Percentiles rank a stretch among this genome's conserved stretches.
These are phyloP conservation scores for Tephrocybe sp. DNA, from an alignment of 768 basidiomycete genomes.

Conservation along the genomic window DNA sequence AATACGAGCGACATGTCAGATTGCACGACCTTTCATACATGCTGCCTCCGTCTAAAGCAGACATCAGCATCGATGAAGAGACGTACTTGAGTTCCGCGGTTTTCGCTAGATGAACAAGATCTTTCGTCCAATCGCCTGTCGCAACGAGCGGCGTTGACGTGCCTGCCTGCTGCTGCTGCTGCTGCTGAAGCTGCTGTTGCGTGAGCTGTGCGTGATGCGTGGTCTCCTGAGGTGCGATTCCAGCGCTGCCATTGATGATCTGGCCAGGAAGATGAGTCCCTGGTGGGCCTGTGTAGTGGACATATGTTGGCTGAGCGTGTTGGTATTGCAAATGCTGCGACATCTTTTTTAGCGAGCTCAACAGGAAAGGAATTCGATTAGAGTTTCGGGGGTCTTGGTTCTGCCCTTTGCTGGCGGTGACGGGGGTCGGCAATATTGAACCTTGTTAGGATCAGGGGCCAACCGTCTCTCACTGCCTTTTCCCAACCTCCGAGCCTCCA, in stretches of 20 bases:
- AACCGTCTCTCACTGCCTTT: constrained; percentile 38
- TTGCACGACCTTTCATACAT: constrained; percentile 1
- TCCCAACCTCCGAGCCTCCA: constrained; percentile 86
- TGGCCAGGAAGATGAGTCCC: constrained; percentile 18
- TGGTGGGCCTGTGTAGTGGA: constrained; percentile 36
- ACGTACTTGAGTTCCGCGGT: constrained; percentile 87
- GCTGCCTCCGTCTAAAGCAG: neutral
- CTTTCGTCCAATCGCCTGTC: constrained; percentile 85
- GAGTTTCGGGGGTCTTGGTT: constrained; percentile 39
- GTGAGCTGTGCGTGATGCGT: constrained; percentile 22
- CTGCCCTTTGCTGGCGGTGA: constrained; percentile 11
- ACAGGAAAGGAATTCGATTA: constrained; percentile 28
- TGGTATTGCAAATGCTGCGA: constrained; percentile 41
- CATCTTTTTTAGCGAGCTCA: constrained; percentile 31
- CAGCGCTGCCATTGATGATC: constrained; percentile 17
- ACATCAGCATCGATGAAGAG: constrained; percentile 2
- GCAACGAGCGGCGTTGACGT: constrained; percentile 58
- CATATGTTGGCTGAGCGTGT: constrained; percentile 32
- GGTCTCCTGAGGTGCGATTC: constrained; percentile 28
- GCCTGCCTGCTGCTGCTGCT: constrained; percentile 29
- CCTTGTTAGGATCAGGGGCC: constrained; percentile 5
- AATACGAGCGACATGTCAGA: constrained; percentile 8
- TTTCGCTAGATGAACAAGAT: constrained; percentile 83
- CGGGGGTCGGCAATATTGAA: constrained; percentile 7
- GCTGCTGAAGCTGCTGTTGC: constrained; percentile 22